These are phyloP conservation scores for Centaurea solstitialis DNA, from an alignment of 129 eudicot species.

Conservation along the genomic window DNA sequence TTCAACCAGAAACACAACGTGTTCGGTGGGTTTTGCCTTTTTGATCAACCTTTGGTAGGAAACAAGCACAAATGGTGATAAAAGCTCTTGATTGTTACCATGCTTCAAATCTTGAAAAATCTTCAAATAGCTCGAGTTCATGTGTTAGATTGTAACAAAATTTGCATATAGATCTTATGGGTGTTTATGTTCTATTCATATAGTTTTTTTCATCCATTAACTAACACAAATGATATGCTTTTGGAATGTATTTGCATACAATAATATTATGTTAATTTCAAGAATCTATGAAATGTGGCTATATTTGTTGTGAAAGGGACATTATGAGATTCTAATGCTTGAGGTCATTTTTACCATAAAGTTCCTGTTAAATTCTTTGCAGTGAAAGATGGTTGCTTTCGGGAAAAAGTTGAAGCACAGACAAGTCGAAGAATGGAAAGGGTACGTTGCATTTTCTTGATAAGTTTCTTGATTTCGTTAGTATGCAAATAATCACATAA, in stretches of 20 bases:
- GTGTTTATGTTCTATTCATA: neutral
- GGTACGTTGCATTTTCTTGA: constrained; percentile 39
- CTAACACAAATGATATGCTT: neutral
- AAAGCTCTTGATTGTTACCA: too few relatives aligned
- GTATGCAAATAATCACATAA: neutral
- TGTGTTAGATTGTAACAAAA: neutral
- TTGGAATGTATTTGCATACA: neutral
- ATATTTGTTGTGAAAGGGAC: constrained; percentile 2
- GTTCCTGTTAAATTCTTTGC: constrained; percentile 13
- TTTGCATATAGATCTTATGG: neutral
- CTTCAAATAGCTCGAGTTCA: neutral
- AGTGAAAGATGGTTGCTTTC: constrained; percentile 88
- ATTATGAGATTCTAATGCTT: neutral
- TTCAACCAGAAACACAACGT: neutral
- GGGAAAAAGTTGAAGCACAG: constrained; percentile 97
- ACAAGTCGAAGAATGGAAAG: constrained; percentile 94
- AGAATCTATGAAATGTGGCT: neutral
- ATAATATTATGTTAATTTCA: neutral
- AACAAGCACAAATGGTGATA: too few relatives aligned
- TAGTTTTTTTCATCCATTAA: neutral
- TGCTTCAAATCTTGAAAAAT: neutral
- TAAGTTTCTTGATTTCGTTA: neutral
- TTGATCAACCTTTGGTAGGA: too few relatives aligned
- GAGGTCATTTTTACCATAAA: neutral
- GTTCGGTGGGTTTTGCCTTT: too few relatives aligned